phyloP scores from a whole-genome alignment of 768 basidiomycete genomes.

The Lactarius sanguifluus region DNA sequence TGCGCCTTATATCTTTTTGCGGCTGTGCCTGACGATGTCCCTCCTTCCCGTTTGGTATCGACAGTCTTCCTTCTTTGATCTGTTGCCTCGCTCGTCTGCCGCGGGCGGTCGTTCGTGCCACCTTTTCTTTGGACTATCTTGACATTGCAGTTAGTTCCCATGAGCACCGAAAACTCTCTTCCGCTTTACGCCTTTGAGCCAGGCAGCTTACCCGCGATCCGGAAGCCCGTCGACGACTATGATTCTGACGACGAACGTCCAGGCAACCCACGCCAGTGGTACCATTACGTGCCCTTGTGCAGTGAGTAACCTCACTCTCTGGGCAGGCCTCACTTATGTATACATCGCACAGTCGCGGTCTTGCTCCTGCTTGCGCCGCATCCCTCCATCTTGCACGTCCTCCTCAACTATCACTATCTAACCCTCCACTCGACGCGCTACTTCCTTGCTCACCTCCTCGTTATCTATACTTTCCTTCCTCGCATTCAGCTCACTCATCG shows the following conservation, averaged over 20 bases:
- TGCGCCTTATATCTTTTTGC: background rate
- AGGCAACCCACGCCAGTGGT: constrained; percentile 25
- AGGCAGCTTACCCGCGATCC: constrained; percentile 14
- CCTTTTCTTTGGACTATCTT: background rate
- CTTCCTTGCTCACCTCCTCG: constrained; percentile 55
- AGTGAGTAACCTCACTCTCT: constrained; percentile 12
- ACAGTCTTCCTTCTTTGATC: background rate
- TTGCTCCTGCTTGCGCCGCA: constrained; percentile 67
- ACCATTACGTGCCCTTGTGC: constrained; percentile 27
- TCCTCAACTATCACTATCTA: constrained; percentile 64
- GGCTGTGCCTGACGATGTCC: background rate
- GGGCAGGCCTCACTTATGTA: background rate
- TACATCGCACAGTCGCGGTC: constrained; percentile 43
- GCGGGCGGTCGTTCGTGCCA: constrained; percentile 8
- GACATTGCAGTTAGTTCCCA: background rate
- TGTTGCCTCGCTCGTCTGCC: background rate
- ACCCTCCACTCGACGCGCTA: constrained; percentile 47
- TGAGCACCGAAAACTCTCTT: constrained; percentile 5
- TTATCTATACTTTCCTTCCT: constrained; percentile 68
- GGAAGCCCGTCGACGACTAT: constrained; percentile 4
- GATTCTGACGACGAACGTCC: constrained; percentile 18
- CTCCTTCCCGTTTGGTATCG: background rate
- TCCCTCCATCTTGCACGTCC: constrained; percentile 66
- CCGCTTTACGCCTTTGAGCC: constrained; percentile 21
- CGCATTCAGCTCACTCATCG: constrained; percentile 69